These are phyloP conservation scores for Hyaloscypha hepaticicola DNA, from an alignment of 495 filamentous ascomycete genomes.

Conservation along the genomic window DNA sequence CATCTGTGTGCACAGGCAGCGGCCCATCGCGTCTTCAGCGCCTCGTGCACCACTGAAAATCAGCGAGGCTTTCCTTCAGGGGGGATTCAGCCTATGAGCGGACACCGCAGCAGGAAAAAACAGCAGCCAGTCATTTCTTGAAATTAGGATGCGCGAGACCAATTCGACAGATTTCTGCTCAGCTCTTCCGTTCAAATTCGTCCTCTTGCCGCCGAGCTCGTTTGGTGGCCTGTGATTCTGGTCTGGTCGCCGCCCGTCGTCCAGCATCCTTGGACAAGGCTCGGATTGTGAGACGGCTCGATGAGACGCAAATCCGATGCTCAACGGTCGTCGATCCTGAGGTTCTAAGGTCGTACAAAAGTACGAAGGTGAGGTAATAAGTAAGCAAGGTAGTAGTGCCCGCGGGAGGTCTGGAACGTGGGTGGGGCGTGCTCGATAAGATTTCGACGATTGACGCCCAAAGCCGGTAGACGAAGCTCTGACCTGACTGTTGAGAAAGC, in stretches of 20 bases:
- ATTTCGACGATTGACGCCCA: not conserved
- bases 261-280: not conserved
- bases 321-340: slow-evolving; percentile 2
- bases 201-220: slow-evolving; percentile 25
- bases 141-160: slow-evolving; percentile 20
- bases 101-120: slow-evolving; percentile 12
- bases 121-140: slow-evolving; percentile 27
- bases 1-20: slow-evolving; percentile 6
- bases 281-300: not conserved
- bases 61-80: slow-evolving; percentile 19
- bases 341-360: slow-evolving; percentile 3
- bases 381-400: not conserved
- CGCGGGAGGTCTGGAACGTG: not conserved
- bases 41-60: slow-evolving; percentile 20
- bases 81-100: slow-evolving; percentile 26
- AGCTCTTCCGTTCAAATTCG: slow-evolving; percentile 24
- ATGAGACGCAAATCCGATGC: not conserved
- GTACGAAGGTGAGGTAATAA: slow-evolving; percentile 7
- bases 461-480: not conserved
- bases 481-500: slow-evolving; percentile 3
- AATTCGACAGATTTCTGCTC: slow-evolving; percentile 23
- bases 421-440: not conserved
- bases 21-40: slow-evolving; percentile 23
- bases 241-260: not conserved
- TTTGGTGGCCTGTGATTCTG: not conserved